Percentiles rank a stretch among this genome's conserved stretches.
phyloP scores from a whole-genome alignment of 352 stramenopile genomes.

The Thraustochytrium striatum region DNA sequence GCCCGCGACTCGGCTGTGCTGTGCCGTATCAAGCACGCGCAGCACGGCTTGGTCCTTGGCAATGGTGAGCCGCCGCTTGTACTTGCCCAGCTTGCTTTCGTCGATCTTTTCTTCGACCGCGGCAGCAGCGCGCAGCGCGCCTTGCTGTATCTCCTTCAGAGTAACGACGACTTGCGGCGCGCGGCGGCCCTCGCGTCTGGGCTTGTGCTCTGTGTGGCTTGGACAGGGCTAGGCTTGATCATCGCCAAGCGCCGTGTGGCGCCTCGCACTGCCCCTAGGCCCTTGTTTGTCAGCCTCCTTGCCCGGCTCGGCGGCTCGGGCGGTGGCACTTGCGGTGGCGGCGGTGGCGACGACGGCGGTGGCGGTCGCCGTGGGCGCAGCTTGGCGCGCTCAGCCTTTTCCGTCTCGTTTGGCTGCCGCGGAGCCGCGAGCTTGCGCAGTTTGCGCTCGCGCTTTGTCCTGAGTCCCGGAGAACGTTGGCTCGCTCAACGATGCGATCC shows the following conservation, averaged over 20 bases:
- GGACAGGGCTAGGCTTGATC: background rate
- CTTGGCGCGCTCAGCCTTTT: background rate
- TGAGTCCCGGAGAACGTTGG: background rate
- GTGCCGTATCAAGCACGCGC: too few species aligned
- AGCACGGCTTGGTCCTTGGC: too few species aligned
- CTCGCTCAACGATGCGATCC: background rate
- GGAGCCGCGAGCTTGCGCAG: background rate
- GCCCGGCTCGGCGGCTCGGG: too few species aligned
- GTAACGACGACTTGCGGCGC: background rate
- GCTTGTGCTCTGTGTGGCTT: background rate
- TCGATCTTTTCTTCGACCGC: background rate
- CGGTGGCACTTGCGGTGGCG: too few species aligned
- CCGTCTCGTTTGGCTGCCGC: background rate
- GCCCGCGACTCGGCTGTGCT: too few species aligned
- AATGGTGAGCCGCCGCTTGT: background rate
- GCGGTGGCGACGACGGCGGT: too few species aligned
- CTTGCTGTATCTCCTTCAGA: background rate
- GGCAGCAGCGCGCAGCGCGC: background rate
- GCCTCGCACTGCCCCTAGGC: background rate
- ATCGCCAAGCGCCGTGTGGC: background rate
- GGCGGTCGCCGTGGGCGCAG: background rate
- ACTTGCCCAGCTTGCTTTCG: background rate
- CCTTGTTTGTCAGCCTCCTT: background rate
- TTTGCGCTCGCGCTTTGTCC: background rate
- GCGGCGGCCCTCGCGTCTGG: background rate